phyloP scores from a whole-genome alignment of 805 yeast species.

The Candida awuae region DNA sequence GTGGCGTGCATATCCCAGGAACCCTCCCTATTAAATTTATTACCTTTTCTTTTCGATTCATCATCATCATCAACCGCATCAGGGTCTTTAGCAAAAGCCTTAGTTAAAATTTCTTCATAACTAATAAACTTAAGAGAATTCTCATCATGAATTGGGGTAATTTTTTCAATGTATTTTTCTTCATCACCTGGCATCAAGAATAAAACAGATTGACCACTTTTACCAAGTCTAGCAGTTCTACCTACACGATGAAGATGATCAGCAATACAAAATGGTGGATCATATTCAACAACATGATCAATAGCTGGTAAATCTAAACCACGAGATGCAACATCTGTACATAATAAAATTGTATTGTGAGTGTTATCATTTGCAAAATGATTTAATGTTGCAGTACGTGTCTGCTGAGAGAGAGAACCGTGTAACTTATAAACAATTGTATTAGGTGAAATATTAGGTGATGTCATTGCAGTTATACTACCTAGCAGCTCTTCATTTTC shows the following conservation, averaged over 20 bases:
- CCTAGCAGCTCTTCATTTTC: conserved; percentile 8
- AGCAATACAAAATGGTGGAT: conserved; percentile 89
- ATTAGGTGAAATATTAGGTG: conserved; percentile 42
- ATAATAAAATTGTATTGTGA: conserved; percentile 57
- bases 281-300: conserved; percentile 81
- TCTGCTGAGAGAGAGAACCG: conserved; percentile 82
- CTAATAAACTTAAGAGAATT: conserved; percentile 40
- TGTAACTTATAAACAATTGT: conserved; percentile 62
- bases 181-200: conserved; percentile 85
- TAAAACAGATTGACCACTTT: conserved; percentile 65
- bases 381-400: conserved; percentile 68
- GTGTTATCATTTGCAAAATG: conserved; percentile 43
- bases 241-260: conserved; percentile 97
- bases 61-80: conserved; percentile 21
- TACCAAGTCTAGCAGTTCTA: conserved; percentile 97
- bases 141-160: conserved; percentile 45
- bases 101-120: conserved; percentile 36
- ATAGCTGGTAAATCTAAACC: conserved; percentile 90
- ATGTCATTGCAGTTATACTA: conserved; percentile 36
- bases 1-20: conserved; percentile 93
- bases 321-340: conserved; percentile 97
- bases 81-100: conserved; percentile 22
- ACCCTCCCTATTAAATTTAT: conserved; percentile 24
- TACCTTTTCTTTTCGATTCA: conserved; percentile 17
- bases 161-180: conserved; percentile 68